A percentile compares a stretch with the other conserved stretches of the same genome.
These are phyloP conservation scores for Aspergillus awamori DNA, from an alignment of 2,329 filamentous ascomycete species.

Conservation along the genomic window DNA sequence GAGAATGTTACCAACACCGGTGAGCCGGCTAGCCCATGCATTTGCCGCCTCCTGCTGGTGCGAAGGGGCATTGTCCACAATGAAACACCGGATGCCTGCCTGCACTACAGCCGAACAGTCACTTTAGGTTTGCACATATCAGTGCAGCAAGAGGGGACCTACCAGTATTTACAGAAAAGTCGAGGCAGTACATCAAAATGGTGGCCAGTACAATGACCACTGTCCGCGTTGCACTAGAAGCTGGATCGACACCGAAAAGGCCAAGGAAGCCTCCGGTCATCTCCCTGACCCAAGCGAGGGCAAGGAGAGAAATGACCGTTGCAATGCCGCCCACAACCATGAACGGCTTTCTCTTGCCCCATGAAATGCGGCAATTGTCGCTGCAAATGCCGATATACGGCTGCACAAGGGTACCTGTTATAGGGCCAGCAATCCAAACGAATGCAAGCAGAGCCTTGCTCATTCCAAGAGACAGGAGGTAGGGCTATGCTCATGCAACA, in stretches of 20 bases:
- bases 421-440: constrained; percentile 81
- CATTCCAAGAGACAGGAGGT: constrained; percentile 75
- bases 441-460: constrained; percentile 81
- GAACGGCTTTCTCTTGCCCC: constrained; percentile 81
- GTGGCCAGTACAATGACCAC: constrained; percentile 78
- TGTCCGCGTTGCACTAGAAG: constrained; percentile 65
- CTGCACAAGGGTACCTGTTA: constrained; percentile 78
- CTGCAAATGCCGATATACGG: constrained; percentile 81
- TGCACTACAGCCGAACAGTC: constrained; percentile 62
- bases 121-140: neutral
- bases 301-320: constrained; percentile 68
- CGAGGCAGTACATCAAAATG: constrained; percentile 82
- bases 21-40: constrained; percentile 86
- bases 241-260: constrained; percentile 70
- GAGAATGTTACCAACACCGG: constrained; percentile 85
- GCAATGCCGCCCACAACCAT: constrained; percentile 71
- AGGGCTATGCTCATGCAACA: constrained; percentile 54
- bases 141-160: constrained; percentile 16
- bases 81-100: constrained; percentile 87
- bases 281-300: constrained; percentile 74
- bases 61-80: constrained; percentile 87
- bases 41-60: constrained; percentile 95
- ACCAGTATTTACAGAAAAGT: constrained; percentile 94
- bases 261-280: constrained; percentile 68
- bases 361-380: constrained; percentile 72